phyloP scores from a whole-genome alignment of 83 land plant species.

The Thuja plicata region DNA sequence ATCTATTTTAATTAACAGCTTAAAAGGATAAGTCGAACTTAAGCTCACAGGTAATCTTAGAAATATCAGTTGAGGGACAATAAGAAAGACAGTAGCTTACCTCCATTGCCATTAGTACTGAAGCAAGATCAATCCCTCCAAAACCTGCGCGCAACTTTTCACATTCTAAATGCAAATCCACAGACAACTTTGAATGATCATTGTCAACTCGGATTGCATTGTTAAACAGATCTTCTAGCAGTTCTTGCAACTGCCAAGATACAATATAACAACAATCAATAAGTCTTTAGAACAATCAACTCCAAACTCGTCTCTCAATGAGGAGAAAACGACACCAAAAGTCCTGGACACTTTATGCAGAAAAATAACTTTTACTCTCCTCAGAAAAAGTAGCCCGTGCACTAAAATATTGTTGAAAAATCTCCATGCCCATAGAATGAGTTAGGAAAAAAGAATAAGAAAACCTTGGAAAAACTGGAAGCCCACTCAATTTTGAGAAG shows the following conservation, averaged over 20 bases:
- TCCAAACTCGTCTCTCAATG: not conserved
- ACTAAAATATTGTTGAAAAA: too few species aligned
- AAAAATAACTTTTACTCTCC: not conserved
- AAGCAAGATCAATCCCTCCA: not conserved
- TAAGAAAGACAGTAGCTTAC: not conserved
- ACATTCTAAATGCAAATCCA: not conserved
- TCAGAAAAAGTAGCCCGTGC: too few species aligned
- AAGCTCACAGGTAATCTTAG: not conserved
- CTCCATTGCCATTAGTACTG: conserved; percentile 9
- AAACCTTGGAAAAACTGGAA: conserved; percentile 8
- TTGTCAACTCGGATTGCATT: conserved; percentile 1
- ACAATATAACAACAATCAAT: not conserved
- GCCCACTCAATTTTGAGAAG: conserved; percentile 4
- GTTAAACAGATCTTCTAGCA: conserved; percentile 8
- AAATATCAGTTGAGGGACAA: not conserved
- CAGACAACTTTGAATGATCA: not conserved
- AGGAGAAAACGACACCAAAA: not conserved
- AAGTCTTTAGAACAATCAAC: not conserved
- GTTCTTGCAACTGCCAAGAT: not conserved
- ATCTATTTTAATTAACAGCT: not conserved
- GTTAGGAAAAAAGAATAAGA: not conserved
- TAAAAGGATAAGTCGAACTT: not conserved
- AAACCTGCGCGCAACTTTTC: not conserved
- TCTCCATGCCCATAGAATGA: not conserved
- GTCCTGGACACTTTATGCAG: not conserved